phyloP scores from a whole-genome alignment of 139 green algal genomes.

The Cymbomonas tetramitiformis region DNA sequence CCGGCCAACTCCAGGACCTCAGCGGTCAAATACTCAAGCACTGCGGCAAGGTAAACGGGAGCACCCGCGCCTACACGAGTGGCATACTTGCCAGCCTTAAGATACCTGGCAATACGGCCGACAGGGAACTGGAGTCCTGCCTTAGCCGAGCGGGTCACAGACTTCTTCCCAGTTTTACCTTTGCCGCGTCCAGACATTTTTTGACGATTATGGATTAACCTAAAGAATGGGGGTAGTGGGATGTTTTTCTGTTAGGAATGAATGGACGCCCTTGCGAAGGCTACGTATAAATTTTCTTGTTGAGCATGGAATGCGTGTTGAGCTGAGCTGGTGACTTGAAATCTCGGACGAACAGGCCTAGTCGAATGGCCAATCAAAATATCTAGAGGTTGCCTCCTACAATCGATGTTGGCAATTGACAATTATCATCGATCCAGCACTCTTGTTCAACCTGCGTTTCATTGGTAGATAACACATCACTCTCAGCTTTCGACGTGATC shows the following conservation, averaged over 20 bases:
- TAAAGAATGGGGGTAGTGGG: conserved; percentile 14
- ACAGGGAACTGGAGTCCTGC: conserved; percentile 80
- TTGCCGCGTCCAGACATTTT: conserved; percentile 55
- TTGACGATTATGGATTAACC: conserved; percentile 1
- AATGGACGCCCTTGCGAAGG: background rate
- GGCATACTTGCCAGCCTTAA: too few relatives aligned
- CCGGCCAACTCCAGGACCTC: too few relatives aligned
- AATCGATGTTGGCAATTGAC: too few relatives aligned
- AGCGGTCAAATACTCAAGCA: too few relatives aligned
- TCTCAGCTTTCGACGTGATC: background rate
- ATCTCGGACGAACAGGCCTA: background rate
- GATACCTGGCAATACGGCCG: conserved; percentile 62
- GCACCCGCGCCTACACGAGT: too few relatives aligned
- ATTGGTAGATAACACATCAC: background rate
- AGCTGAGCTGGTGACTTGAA: background rate
- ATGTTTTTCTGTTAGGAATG: background rate
- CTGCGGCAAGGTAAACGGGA: too few relatives aligned
- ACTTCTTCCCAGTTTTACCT: conserved; percentile 58
- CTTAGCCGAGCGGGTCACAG: conserved; percentile 62
- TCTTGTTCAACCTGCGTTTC: too few relatives aligned
- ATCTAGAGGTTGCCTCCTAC: background rate
- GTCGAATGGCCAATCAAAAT: too few relatives aligned
- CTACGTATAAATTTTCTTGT: background rate
- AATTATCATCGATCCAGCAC: too few relatives aligned
- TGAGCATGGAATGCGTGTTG: background rate